These are phyloP conservation scores for Eimeria mitis DNA, from an alignment of 169 alveolate species.

Conservation along the genomic window DNA sequence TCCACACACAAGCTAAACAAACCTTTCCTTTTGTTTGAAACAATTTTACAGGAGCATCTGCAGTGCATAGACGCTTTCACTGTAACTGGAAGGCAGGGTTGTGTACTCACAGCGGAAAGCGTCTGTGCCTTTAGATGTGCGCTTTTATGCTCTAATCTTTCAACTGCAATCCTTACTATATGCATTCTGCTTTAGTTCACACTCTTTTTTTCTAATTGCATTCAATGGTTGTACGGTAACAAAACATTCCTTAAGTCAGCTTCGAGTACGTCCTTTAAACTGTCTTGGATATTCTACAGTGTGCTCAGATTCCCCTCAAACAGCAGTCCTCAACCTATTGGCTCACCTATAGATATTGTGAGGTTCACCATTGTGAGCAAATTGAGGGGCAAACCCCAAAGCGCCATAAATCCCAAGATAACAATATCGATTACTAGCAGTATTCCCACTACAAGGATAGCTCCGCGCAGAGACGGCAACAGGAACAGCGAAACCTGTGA, in stretches of 20 bases:
- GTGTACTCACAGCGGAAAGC: not conserved
- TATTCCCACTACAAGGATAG: slow-evolving; percentile 85
- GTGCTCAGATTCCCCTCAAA: no score
- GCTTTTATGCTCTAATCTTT: not conserved
- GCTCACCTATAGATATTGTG: slow-evolving; percentile 89
- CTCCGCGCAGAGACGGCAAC: slow-evolving; percentile 86
- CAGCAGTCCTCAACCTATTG: not conserved
- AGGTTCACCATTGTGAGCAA: slow-evolving; percentile 92
- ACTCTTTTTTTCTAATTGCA: not conserved
- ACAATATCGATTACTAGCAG: slow-evolving; percentile 88
- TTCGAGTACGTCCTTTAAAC: not conserved
- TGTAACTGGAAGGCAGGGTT: not conserved
- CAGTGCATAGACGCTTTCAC: not conserved
- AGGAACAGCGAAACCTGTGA: slow-evolving; percentile 86
- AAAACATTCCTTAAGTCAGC: no score
- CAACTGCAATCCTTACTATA: not conserved
- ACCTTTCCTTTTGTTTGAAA: not conserved
- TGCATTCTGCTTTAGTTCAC: not conserved
- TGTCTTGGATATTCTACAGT: no score
- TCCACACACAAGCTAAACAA: not conserved
- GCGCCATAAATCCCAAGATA: slow-evolving; percentile 90
- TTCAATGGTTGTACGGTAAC: not conserved
- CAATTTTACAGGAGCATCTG: not conserved
- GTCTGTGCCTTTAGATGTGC: not conserved
- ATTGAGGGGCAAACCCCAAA: slow-evolving; percentile 89